Percentiles rank a stretch among this genome's conserved stretches.
Evolutionary conservation across 345 rosid species (phyloP).

Genomic region (Lepidium aucheri): DNA sequence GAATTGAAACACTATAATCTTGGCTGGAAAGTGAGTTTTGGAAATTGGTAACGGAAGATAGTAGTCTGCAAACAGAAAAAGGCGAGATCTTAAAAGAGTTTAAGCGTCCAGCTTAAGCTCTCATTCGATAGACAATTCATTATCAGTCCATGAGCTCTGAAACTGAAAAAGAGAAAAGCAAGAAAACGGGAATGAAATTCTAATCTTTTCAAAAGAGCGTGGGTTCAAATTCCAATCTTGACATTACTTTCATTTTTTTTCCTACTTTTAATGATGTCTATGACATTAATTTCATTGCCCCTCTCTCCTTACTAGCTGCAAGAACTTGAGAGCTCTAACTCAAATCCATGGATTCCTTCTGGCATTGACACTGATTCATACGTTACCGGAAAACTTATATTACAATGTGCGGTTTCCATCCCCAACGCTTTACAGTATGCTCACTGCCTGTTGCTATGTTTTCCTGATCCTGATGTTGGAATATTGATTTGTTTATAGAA

Average conservation of each 20-base stretch:
- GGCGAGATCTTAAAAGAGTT: constrained; percentile 14
- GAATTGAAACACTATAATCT: too few relatives aligned
- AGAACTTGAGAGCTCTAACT: constrained; percentile 36
- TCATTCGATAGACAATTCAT: constrained; percentile 33
- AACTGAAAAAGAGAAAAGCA: neutral
- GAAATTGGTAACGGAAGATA: constrained; percentile 27
- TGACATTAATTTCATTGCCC: constrained; percentile 5
- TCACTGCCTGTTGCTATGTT: constrained; percentile 34
- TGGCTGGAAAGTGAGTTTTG: constrained; percentile 16
- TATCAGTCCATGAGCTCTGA: neutral
- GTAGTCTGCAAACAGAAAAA: constrained; percentile 8
- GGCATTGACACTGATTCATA: constrained; percentile 39
- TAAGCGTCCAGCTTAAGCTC: too few relatives aligned
- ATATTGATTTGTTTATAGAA: too few relatives aligned
- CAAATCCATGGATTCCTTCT: constrained; percentile 44
- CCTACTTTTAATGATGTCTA: too few relatives aligned
- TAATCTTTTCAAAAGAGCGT: constrained; percentile 64
- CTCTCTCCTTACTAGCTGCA: constrained; percentile 39
- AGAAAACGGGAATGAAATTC: neutral
- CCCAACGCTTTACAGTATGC: constrained; percentile 43
- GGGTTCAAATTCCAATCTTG: constrained; percentile 97
- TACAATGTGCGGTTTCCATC: constrained; percentile 39
- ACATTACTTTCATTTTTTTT: constrained; percentile 17
- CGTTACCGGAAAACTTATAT: constrained; percentile 50
- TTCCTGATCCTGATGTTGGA: constrained; percentile 48